Evolutionary conservation across 176 grass and related monocot species (phyloP).

Genomic region (Secale cereale): DNA sequence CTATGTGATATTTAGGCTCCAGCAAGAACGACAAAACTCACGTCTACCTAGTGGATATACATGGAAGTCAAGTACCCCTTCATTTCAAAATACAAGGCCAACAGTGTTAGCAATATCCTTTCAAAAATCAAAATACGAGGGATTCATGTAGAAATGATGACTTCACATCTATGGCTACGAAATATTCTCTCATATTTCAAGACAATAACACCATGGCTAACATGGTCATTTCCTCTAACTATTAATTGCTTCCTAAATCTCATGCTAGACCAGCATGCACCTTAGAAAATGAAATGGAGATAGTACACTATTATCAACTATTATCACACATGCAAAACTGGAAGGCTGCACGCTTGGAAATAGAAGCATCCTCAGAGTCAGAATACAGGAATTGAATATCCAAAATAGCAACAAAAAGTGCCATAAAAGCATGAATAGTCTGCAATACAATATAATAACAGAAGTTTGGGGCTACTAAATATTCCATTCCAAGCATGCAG

Average conservation of each 20-base stretch:
- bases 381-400: conserved; percentile 17
- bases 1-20: neutral
- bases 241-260: neutral
- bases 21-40: neutral
- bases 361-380: conserved; percentile 26
- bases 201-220: neutral
- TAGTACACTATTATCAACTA: neutral
- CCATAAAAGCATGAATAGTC: conserved; percentile 37
- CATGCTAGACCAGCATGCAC: neutral
- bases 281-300: neutral
- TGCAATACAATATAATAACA: conserved; percentile 37
- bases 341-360: conserved; percentile 24
- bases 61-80: neutral
- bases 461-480: conserved; percentile 27
- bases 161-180: neutral
- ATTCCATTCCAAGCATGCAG: conserved; percentile 37
- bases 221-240: neutral
- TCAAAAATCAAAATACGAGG: neutral
- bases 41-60: neutral
- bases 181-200: neutral
- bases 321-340: neutral
- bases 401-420: conserved; percentile 16
- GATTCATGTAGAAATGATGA: neutral
- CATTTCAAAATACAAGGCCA: neutral
- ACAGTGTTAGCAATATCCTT: neutral